These are phyloP conservation scores for Apiospora phragmitis DNA, from an alignment of 2,329 filamentous ascomycete species.

Conservation along the genomic window DNA sequence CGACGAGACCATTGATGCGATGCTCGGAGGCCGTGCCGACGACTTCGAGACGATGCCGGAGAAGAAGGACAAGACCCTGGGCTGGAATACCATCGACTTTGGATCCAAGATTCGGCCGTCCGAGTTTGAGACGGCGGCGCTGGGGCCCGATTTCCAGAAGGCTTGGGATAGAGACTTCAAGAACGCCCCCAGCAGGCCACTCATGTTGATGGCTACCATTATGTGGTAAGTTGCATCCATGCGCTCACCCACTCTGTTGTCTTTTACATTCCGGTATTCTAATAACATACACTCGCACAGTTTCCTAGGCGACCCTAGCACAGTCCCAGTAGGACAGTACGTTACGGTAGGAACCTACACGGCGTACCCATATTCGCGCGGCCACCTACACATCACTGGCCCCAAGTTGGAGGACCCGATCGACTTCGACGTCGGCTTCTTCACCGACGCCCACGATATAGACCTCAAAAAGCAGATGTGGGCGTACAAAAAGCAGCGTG, in stretches of 20 bases:
- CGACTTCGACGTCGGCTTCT: constrained; percentile 59
- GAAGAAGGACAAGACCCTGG: constrained; percentile 44
- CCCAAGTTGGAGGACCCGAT: constrained; percentile 39
- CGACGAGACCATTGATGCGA: too few relatives aligned
- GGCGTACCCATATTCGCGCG: constrained; percentile 60
- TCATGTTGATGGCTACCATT: constrained; percentile 41
- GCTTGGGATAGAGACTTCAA: constrained; percentile 53
- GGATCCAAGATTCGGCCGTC: constrained; percentile 50
- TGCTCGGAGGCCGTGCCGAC: too few relatives aligned
- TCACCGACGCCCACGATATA: constrained; percentile 46
- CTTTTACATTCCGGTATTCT: constrained; percentile 9
- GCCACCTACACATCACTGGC: constrained; percentile 59
- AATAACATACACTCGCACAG: constrained; percentile 21
- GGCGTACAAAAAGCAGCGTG: constrained; percentile 65
- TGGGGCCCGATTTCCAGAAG: constrained; percentile 50
- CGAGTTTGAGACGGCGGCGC: constrained; percentile 46
- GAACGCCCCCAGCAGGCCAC: constrained; percentile 38
- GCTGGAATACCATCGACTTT: constrained; percentile 42
- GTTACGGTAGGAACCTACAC: constrained; percentile 54
- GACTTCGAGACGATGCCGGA: too few relatives aligned
- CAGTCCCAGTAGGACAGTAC: too few relatives aligned
- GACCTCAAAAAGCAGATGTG: constrained; percentile 61
- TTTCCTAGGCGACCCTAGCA: constrained; percentile 41
- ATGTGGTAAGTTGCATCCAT: constrained; percentile 27
- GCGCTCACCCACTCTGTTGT: too few relatives aligned